phyloP scores from a whole-genome alignment of 2,329 filamentous ascomycete genomes.

The Ophiostoma angusticollis region DNA sequence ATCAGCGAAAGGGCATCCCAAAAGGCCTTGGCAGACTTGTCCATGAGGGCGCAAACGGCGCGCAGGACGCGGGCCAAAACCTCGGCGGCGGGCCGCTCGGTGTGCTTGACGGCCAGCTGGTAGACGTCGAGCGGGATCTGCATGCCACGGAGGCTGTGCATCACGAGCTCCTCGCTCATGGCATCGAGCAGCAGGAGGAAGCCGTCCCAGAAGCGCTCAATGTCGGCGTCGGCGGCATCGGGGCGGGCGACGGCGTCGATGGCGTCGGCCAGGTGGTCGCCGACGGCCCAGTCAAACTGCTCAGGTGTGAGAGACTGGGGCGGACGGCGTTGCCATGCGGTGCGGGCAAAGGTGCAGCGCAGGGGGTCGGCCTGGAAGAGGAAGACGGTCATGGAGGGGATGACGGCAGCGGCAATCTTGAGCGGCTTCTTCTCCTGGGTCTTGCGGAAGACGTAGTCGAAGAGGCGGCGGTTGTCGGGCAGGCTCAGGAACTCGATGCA shows the following conservation, averaged over 20 bases:
- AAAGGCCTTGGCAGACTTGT: constrained; percentile 65
- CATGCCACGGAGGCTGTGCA: constrained; percentile 65
- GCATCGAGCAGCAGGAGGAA: constrained; percentile 60
- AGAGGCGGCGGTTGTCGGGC: constrained; percentile 42
- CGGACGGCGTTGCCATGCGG: constrained; percentile 54
- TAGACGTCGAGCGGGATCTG: constrained; percentile 66
- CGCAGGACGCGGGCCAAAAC: constrained; percentile 58
- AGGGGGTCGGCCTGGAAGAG: constrained; percentile 60
- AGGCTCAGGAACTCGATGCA: constrained; percentile 61
- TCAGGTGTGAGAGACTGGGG: constrained; percentile 48
- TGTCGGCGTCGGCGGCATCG: constrained; percentile 27
- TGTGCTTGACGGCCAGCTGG: constrained; percentile 43
- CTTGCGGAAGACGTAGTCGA: constrained; percentile 72
- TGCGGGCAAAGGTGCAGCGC: constrained; percentile 54
- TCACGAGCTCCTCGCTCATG: constrained; percentile 61
- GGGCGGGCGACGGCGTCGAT: constrained; percentile 49
- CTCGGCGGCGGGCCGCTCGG: constrained; percentile 35
- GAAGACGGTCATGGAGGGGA: constrained; percentile 76
- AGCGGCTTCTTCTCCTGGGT: constrained; percentile 70
- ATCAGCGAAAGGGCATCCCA: constrained; percentile 82
- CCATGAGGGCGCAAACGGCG: constrained; percentile 56
- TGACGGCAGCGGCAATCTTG: constrained; percentile 55
- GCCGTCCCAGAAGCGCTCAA: constrained; percentile 69
- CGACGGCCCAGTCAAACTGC: constrained; percentile 82
- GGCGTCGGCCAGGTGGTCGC: constrained; percentile 55